Evolutionary conservation across 768 basidiomycete species (phyloP).

Genomic region (Collybiopsis luxurians): DNA sequence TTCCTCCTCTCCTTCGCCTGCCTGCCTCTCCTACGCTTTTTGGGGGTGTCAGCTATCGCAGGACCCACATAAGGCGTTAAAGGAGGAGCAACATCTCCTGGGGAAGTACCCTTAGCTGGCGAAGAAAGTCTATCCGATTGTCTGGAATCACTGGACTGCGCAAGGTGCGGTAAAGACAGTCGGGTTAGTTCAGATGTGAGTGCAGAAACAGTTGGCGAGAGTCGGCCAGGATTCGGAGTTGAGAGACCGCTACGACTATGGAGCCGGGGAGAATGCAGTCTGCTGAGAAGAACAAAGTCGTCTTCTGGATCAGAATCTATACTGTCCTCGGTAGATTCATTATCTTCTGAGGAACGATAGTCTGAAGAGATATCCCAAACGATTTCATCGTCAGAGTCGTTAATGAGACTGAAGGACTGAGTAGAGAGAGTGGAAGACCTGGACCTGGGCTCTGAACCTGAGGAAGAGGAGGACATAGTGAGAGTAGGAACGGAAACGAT

Average conservation of each 20-base stretch:
- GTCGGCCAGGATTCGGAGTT: background rate
- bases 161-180: constrained; percentile 8
- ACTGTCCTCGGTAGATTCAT: constrained; percentile 25
- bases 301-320: constrained; percentile 32
- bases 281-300: constrained; percentile 49
- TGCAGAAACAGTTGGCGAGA: background rate
- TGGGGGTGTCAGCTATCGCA: background rate
- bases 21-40: background rate
- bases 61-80: background rate
- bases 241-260: background rate
- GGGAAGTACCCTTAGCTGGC: background rate
- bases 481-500: constrained; percentile 13
- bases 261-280: constrained; percentile 22
- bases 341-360: constrained; percentile 22
- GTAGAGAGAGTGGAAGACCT: constrained; percentile 17
- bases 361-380: constrained; percentile 44
- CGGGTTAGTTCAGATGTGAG: constrained; percentile 11
- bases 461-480: constrained; percentile 19
- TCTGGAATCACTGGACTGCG: no score
- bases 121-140: background rate
- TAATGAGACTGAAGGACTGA: constrained; percentile 20
- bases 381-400: constrained; percentile 49
- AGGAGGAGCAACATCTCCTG: background rate
- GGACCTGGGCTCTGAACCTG: constrained; percentile 15
- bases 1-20: background rate